These are phyloP conservation scores for Cudoniella acicularis DNA, from an alignment of 495 filamentous ascomycete genomes.

Conservation along the genomic window DNA sequence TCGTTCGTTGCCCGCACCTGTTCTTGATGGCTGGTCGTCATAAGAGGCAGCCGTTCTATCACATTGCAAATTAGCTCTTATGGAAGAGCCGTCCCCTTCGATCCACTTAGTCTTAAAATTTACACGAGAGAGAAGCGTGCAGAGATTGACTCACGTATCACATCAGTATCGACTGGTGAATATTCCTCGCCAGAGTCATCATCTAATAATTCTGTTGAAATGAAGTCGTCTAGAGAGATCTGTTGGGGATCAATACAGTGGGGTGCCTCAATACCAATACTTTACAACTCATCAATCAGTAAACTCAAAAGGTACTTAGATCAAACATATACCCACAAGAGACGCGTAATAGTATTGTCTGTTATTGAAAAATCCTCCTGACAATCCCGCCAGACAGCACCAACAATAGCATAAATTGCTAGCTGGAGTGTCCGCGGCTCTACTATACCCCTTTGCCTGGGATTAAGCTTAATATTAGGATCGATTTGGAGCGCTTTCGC, in stretches of 20 bases:
- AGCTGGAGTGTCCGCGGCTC: not conserved
- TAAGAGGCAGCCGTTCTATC: no score
- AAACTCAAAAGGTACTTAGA: not conserved
- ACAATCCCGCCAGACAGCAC: slow-evolving; percentile 2
- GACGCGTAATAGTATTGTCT: not conserved
- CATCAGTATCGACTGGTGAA: no score
- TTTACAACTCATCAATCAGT: not conserved
- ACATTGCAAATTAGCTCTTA: no score
- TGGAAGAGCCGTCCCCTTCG: no score
- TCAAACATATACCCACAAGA: not conserved
- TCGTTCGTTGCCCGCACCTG: no score
- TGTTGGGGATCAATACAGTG: not conserved
- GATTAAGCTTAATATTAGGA: not conserved
- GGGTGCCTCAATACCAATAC: not conserved
- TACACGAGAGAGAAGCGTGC: no score
- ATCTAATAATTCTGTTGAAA: no score
- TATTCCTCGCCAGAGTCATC: no score
- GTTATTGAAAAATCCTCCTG: not conserved
- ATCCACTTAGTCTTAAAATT: no score
- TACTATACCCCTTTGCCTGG: not conserved
- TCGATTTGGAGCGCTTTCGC: not conserved
- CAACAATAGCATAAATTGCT: slow-evolving; percentile 4
- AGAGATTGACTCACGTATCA: no score
- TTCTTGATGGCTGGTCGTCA: no score
- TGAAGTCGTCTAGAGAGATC: no score